Percentiles rank a stretch among this genome's conserved stretches.
Evolutionary conservation across 257 asterid species (phyloP).

Genomic region (Nicotiana tabacum): DNA sequence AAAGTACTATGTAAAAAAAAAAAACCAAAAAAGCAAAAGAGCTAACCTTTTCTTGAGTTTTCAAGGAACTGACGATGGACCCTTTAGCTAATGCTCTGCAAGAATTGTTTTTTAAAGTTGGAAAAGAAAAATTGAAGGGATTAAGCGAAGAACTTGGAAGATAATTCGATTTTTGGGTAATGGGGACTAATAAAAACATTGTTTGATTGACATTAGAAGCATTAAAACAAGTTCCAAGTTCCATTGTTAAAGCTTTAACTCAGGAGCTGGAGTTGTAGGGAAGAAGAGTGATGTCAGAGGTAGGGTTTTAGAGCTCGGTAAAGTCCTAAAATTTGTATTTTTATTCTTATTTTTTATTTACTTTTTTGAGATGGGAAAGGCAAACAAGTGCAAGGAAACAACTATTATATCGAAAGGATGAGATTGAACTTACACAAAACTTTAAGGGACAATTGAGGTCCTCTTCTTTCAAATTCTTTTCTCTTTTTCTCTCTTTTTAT

Average conservation of each 20-base stretch:
- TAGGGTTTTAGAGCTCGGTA: background rate
- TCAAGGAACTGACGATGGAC: conserved; percentile 11
- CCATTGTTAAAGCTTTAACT: conserved; percentile 22
- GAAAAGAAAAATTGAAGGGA: conserved; percentile 19
- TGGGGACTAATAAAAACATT: conserved; percentile 18
- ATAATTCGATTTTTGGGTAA: conserved; percentile 7
- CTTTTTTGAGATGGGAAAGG: too few relatives aligned
- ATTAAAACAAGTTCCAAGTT: conserved; percentile 25
- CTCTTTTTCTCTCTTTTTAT: too few relatives aligned
- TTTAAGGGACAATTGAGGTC: too few relatives aligned
- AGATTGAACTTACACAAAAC: too few relatives aligned
- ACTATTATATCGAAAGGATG: too few relatives aligned
- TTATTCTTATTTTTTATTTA: too few relatives aligned
- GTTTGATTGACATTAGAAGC: conserved; percentile 15
- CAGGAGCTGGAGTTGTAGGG: background rate
- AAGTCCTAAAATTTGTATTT: too few relatives aligned
- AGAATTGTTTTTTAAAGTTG: conserved; percentile 13
- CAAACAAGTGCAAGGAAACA: too few relatives aligned
- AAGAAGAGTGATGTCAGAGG: background rate
- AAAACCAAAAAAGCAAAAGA: background rate
- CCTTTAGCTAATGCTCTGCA: conserved; percentile 32
- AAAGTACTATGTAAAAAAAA: too few relatives aligned
- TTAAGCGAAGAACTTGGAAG: conserved; percentile 2
- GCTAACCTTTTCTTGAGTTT: conserved; percentile 27
- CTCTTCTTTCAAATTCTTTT: too few relatives aligned